phyloP scores from a whole-genome alignment of 2,329 filamentous ascomycete genomes.

The Fusarium beomiforme region DNA sequence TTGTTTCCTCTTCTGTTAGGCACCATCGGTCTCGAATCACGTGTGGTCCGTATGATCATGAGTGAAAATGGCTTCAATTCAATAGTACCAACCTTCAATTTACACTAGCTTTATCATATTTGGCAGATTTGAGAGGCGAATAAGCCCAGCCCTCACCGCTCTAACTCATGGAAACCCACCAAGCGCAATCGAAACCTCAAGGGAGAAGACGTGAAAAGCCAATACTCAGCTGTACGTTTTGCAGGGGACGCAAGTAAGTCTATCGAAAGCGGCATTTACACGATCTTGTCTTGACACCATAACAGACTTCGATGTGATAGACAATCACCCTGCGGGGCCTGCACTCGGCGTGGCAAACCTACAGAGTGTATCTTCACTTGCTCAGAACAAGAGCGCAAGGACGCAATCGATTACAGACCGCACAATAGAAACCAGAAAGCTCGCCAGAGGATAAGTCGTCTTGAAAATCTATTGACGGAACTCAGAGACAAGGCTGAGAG shows the following conservation, averaged over 20 bases:
- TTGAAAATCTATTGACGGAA: constrained; percentile 29
- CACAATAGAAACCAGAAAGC: constrained; percentile 13
- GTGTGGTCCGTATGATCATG: neutral
- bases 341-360: neutral
- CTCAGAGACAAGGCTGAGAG: constrained; percentile 17
- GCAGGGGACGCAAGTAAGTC: constrained; percentile 10
- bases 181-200: neutral
- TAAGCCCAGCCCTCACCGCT: neutral
- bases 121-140: neutral
- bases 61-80: neutral
- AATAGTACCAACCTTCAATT: neutral
- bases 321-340: constrained; percentile 16
- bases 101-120: neutral
- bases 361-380: constrained; percentile 5
- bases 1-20: neutral
- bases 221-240: constrained; percentile 6
- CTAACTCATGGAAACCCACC: neutral
- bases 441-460: constrained; percentile 26
- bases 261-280: neutral
- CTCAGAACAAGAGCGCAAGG: constrained; percentile 28
- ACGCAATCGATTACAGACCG: constrained; percentile 28
- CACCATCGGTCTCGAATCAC: neutral
- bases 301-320: constrained; percentile 20
- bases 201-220: neutral
- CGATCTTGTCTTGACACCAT: neutral